Evolutionary conservation across 257 asterid genomes (phyloP).

Genomic region (Vinca minor): DNA sequence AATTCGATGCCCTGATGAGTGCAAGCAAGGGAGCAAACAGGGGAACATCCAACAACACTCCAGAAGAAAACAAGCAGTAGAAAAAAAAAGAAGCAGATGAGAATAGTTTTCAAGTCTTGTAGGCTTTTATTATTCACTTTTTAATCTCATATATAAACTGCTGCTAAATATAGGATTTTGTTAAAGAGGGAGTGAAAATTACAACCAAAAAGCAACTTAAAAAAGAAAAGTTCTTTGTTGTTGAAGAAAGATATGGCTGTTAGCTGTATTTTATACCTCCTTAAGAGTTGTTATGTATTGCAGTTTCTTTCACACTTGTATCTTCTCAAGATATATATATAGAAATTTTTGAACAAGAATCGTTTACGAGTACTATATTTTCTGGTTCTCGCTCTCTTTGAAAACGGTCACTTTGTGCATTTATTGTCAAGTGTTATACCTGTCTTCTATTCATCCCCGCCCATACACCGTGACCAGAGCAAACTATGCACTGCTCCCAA

Average conservation of each 20-base stretch:
- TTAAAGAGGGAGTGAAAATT: constrained; percentile 13
- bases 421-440: too few relatives aligned
- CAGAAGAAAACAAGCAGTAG: constrained; percentile 39
- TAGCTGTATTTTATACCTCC: constrained; percentile 22
- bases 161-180: constrained; percentile 5
- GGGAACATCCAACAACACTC: constrained; percentile 25
- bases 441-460: too few relatives aligned
- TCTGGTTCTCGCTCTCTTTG: too few relatives aligned
- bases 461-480: too few relatives aligned
- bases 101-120: neutral
- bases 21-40: constrained; percentile 22
- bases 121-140: constrained; percentile 2
- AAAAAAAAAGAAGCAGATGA: neutral
- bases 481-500: too few relatives aligned
- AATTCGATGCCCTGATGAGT: constrained; percentile 58
- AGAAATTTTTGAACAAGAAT: too few relatives aligned
- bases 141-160: neutral
- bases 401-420: too few relatives aligned
- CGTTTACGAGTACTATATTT: too few relatives aligned
- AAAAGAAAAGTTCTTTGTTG: constrained; percentile 5
- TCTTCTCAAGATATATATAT: too few relatives aligned
- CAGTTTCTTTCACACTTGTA: constrained; percentile 17
- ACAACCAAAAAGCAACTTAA: constrained; percentile 16
- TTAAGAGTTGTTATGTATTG: constrained; percentile 11
- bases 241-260: constrained; percentile 14